A percentile compares a stretch with the other conserved stretches of the same genome.
Conservation (phyloP, 768 basidiomycete species). For the Lentinula guzmanii region DNA sequence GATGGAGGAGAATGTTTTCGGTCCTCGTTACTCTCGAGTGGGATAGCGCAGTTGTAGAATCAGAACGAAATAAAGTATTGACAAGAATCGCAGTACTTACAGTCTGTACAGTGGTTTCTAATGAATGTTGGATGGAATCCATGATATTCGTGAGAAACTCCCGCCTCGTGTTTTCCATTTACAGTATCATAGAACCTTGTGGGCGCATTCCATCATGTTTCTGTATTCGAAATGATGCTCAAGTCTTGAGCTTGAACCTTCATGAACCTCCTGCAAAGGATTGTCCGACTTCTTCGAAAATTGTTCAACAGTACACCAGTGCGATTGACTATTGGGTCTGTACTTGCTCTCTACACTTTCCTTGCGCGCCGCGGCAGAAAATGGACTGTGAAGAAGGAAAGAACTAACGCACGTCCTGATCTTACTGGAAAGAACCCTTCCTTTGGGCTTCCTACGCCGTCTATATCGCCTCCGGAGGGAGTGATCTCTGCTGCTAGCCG, state of each 20-base stretch:
- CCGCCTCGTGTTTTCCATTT: conserved; percentile 5
- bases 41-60: neutral
- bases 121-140: neutral
- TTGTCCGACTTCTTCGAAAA: neutral
- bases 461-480: neutral
- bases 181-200: neutral
- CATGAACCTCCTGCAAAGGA: conserved; percentile 1
- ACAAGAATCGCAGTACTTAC: neutral
- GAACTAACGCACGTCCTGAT: neutral
- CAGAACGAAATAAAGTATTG: too few relatives aligned
- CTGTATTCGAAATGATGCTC: neutral
- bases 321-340: neutral
- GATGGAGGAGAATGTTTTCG: conserved; percentile 46
- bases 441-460: neutral
- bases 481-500: neutral
- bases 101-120: neutral
- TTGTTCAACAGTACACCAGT: neutral
- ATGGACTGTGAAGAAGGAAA: neutral
- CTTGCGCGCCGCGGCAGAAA: neutral
- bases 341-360: neutral
- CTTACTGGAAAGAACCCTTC: neutral
- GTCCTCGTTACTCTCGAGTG: conserved; percentile 15
- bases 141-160: neutral
- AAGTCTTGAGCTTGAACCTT: neutral
- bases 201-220: neutral